Percentiles rank a stretch among this genome's conserved stretches.
These are phyloP conservation scores for Cyclospora cayetanensis DNA, from an alignment of 169 alveolate genomes.

Conservation along the genomic window DNA sequence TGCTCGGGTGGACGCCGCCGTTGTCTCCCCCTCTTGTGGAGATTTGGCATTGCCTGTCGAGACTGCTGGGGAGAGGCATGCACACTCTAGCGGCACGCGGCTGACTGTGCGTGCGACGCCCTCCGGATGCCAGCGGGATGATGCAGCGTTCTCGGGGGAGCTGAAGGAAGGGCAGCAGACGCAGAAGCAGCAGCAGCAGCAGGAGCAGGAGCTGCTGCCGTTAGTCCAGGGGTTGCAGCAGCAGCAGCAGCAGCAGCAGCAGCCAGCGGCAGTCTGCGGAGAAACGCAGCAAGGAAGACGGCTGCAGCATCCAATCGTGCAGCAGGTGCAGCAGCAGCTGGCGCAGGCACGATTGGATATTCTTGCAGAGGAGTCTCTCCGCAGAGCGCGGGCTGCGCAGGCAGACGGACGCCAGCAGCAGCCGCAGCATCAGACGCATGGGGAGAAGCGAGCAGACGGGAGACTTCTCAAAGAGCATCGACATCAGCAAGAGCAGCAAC, in stretches of 20 bases:
- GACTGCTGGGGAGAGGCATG: conserved; percentile 13
- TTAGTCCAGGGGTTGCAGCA: not conserved
- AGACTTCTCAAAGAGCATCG: not conserved
- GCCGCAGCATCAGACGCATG: too few relatives aligned
- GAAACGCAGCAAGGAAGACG: not conserved
- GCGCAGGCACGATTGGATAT: conserved; percentile 14
- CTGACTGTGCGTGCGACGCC: not conserved
- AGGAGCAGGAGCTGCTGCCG: not conserved
- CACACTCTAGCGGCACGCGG: conserved; percentile 16
- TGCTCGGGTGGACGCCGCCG: too few relatives aligned
- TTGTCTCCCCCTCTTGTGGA: not conserved
- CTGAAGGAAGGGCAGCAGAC: not conserved
- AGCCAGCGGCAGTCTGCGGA: too few relatives aligned
- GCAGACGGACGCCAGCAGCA: not conserved
- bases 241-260: not conserved
- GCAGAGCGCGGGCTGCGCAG: not conserved
- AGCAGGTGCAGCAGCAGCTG: conserved; percentile 46
- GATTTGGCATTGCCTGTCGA: not conserved
- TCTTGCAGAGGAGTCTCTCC: not conserved
- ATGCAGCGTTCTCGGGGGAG: not conserved
- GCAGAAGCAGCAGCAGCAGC: conserved; percentile 8
- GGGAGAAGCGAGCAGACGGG: too few relatives aligned
- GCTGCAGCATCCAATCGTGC: not conserved
- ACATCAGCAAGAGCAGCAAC: not conserved
- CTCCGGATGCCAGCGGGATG: not conserved